Base-by-base conservation (phyloP, 257 asterid genomes). In the Gentiana macrophylla region DNA sequence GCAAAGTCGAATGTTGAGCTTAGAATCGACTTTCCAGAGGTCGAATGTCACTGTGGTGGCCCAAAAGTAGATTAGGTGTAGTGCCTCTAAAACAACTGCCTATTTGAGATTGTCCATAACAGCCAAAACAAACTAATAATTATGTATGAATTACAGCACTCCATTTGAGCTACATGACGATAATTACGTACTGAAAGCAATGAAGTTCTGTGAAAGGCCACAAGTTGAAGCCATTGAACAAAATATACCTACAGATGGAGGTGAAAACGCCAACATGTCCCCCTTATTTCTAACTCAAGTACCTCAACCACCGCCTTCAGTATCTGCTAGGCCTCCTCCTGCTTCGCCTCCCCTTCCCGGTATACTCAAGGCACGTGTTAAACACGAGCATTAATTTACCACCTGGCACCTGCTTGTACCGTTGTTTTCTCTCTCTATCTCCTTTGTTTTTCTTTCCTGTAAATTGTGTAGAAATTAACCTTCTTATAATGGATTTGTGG, bases 111-210 rank as follows among this genome's bases (percentile, higher is more conserved):
- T 24, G 24, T 24, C 24, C 24, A 24, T 24, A 24, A 24, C 24
- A 24, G 24, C 24, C 24, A 24, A 24, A 24, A 24, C 24, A 24
- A 24, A 24, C 0, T 24, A 24, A 24, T 41, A 10, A 41, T 41
- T 10, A 5, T 41, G 2, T 41, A 4, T 11, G n/a, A 24, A 62
- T 52, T 70, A 69, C 94, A 92, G 98, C 83, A 92, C 97, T 35
- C 97, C 95, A 1, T 92, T 92, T 65, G 97, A 92, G 89, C 86
- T 92, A 38, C 98, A 92, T 32, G 97, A 92, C 36, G 98, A 92
- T 57, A 83, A 85, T 55, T 88, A 83, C 38, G 93, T 92, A 36
- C 97, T 92, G 59, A 92, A 83, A 75, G 93, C 93, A 50, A 88
- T 92, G 98, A 85, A 92, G 61, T 72, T 88, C 3, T 69, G 81